Evolutionary conservation across 1,284 basidiomycete species (phyloP), one percentile per base, ranked within the genome.

Genomic region (Rhodotorula sp.): DNA sequence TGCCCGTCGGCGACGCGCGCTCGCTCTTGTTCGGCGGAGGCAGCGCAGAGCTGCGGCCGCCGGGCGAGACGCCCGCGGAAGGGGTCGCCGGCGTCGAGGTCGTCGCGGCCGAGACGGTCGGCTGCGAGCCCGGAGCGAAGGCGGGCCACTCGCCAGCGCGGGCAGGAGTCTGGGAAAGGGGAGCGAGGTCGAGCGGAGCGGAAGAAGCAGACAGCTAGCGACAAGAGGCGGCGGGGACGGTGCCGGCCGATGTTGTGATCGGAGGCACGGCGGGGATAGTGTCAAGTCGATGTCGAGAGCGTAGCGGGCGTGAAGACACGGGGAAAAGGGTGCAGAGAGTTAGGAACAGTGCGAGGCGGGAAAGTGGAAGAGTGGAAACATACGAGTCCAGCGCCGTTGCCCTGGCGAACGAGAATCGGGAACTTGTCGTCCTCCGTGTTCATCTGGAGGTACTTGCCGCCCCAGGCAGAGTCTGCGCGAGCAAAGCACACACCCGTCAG

Each of bases 161-260:
- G 21, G 61, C 61, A 19, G 90, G 89, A 23, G 89, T 90, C 80
- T 93, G 91, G 7, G 92, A 90, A 50, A 93, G 86, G 53, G 93
- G 91, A 13, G 95, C 95, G 54, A 97, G 86, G 81, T 97, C 95
- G 76, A 97, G 84, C 48, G 94, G 94, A 42, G 92, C 93, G 27
- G 93, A 95, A 16, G 92, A 90, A n/a, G 91, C 88, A 0, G 92
- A 92, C 63, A 94, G 85, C 59, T 61, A 48, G 34, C 53, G 44
- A 25, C 9, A 58, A 44, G 42, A n/a, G 44, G 55, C 19, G 27
- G 19, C n/a, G 55, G 34, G 34, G 34, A 34, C 34, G 34, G 34
- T 34, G 34, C 34, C 34, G 34, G 34, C 34, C 34, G 34, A 34
- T 34, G 34, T 34, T 5, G 34, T 34, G 34, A 34, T 34, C 9